Conservation (phyloP, 371 early-diverging fungal species). For the Gilbertella persicaria region DNA sequence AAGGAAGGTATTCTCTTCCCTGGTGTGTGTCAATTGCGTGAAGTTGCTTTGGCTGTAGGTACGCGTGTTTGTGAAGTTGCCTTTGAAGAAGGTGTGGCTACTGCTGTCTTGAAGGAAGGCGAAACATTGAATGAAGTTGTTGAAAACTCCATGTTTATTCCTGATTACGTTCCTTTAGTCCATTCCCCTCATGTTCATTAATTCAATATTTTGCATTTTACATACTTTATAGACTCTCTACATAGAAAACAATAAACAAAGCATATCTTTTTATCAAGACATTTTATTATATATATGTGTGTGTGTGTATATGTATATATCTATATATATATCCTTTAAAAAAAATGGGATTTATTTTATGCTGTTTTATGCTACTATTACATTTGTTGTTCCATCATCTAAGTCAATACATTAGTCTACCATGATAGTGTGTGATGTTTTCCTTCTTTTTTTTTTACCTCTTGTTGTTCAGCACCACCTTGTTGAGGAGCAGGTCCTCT, state of each 20-base stretch:
- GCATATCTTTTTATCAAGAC: too few species aligned
- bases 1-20: constrained; percentile 64
- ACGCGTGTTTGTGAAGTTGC: constrained; percentile 65
- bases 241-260: too few species aligned
- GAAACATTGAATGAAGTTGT: constrained; percentile 52
- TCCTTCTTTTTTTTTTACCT: not conserved
- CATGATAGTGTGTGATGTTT: not conserved
- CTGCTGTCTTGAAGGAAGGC: constrained; percentile 46
- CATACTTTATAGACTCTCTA: too few species aligned
- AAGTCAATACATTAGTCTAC: too few species aligned
- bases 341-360: too few species aligned
- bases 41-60: constrained; percentile 57
- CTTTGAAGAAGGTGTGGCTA: constrained; percentile 56
- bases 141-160: constrained; percentile 53
- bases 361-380: not conserved
- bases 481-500: constrained; percentile 32
- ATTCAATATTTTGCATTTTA: not conserved
- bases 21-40: constrained; percentile 53
- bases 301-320: too few species aligned
- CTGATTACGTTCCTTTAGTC: constrained; percentile 64
- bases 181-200: constrained; percentile 23
- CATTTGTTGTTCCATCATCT: constrained; percentile 5
- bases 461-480: constrained; percentile 12
- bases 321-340: too few species aligned
- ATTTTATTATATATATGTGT: too few species aligned